These are phyloP conservation scores for Boletus reticulatus DNA, from an alignment of 768 basidiomycete species.

Conservation along the genomic window DNA sequence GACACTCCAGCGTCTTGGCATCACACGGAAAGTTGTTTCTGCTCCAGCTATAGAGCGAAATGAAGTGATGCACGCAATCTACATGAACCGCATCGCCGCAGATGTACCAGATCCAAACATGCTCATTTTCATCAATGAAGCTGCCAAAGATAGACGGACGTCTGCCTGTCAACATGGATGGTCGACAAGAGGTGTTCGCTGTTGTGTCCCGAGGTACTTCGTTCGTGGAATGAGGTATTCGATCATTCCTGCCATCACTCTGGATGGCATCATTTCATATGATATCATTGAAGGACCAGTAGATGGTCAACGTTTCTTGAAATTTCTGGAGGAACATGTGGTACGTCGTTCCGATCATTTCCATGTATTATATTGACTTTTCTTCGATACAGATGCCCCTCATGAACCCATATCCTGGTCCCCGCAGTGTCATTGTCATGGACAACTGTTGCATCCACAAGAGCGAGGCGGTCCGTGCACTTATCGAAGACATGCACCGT, in stretches of 20 bases:
- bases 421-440: slow-evolving; percentile 17
- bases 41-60: slow-evolving; percentile 11
- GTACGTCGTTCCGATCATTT: background rate
- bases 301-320: background rate
- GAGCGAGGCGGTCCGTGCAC: slow-evolving; percentile 13
- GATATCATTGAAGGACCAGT: slow-evolving; percentile 18
- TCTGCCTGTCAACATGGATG: background rate
- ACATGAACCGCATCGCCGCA: slow-evolving; percentile 7
- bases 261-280: slow-evolving; percentile 20
- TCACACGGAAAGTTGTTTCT: slow-evolving; percentile 13
- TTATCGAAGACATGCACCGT: slow-evolving; percentile 23
- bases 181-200: background rate
- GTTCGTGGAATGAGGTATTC: slow-evolving; percentile 2
- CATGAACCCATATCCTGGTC: background rate
- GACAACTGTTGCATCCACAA: slow-evolving; percentile 28
- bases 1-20: background rate
- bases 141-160: slow-evolving; percentile 9
- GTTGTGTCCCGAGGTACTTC: slow-evolving; percentile 4
- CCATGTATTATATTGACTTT: background rate
- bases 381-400: background rate
- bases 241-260: slow-evolving; percentile 18
- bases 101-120: slow-evolving; percentile 14
- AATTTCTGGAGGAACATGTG: slow-evolving; percentile 9
- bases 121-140: slow-evolving; percentile 7
- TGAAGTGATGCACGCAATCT: background rate